phyloP scores from a whole-genome alignment of 2,329 filamentous ascomycete species.

The Trichophyton rubrum region DNA sequence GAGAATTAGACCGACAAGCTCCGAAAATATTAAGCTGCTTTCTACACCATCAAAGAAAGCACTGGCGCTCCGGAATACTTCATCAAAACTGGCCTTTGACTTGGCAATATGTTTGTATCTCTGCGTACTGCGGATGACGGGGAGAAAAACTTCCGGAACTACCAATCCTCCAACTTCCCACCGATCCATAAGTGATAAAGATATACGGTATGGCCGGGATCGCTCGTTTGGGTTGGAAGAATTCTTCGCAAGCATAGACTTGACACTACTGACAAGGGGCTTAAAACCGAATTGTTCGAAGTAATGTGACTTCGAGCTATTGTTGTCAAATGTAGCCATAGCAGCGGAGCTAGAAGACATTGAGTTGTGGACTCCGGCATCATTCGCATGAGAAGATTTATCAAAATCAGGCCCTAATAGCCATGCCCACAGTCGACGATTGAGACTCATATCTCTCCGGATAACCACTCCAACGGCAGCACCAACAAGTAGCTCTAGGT shows the following conservation, averaged over 20 bases:
- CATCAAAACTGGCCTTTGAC: conserved; percentile 60
- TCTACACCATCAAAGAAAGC: conserved; percentile 97
- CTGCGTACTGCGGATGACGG: conserved; percentile 68
- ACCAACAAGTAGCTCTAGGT: conserved; percentile 68
- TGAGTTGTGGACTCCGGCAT: conserved; percentile 19
- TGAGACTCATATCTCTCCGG: conserved; percentile 90
- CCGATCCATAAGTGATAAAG: conserved; percentile 90
- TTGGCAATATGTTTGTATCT: conserved; percentile 55
- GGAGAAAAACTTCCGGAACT: conserved; percentile 77
- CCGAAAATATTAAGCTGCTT: conserved; percentile 81
- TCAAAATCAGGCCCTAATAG: conserved; percentile 66
- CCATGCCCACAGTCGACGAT: conserved; percentile 91
- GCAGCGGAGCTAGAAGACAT: conserved; percentile 20
- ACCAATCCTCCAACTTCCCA: conserved; percentile 93
- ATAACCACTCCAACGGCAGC: conserved; percentile 80
- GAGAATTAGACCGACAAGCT: conserved; percentile 56
- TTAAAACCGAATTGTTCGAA: conserved; percentile 70
- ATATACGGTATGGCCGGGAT: conserved; percentile 79
- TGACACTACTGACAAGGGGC: conserved; percentile 59
- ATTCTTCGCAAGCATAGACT: conserved; percentile 58
- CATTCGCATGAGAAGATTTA: conserved; percentile 27
- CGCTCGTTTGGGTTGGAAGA: conserved; percentile 49
- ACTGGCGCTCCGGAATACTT: conserved; percentile 84
- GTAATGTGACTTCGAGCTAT: conserved; percentile 57
- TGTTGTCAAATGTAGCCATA: conserved; percentile 24